These are phyloP conservation scores for Taphrina populina DNA, from an alignment of 1,139 yeast genomes.

Conservation along the genomic window DNA sequence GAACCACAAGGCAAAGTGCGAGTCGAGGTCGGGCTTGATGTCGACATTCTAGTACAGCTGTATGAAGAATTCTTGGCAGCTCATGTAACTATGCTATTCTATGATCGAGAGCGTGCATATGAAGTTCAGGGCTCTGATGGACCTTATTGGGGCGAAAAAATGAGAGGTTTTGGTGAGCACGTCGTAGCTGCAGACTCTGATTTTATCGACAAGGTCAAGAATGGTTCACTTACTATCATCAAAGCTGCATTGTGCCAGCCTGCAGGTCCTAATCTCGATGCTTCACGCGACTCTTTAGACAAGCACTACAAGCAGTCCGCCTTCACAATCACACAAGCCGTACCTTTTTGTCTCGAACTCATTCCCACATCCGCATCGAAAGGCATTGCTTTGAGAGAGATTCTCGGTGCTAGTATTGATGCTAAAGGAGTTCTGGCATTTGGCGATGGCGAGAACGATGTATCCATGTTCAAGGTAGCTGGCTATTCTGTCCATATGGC, in stretches of 20 bases:
- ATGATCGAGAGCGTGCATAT: conserved; percentile 33
- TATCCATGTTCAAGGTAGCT: conserved; percentile 35
- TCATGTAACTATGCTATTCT: conserved; percentile 29
- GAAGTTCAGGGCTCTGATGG: conserved; percentile 33
- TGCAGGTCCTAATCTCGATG: conserved; percentile 18
- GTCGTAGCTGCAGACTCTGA: conserved; percentile 17
- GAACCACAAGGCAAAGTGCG: conserved; percentile 30
- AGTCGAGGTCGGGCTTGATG: conserved; percentile 31
- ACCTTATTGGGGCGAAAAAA: conserved; percentile 26
- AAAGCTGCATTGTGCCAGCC: conserved; percentile 33
- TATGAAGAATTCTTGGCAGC: conserved; percentile 23
- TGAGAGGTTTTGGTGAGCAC: conserved; percentile 22
- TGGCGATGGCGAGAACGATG: conserved; percentile 36
- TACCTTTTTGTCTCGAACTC: conserved; percentile 35
- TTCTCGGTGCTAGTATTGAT: conserved; percentile 16
- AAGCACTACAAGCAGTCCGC: conserved; percentile 22
- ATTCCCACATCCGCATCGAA: conserved; percentile 33
- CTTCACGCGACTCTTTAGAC: conserved; percentile 9
- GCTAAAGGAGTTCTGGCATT: conserved; percentile 30
- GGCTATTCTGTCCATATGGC: conserved; percentile 34
- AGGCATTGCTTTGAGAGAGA: conserved; percentile 34
- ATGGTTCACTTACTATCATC: conserved; percentile 32
- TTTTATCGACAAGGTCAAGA: conserved; percentile 22
- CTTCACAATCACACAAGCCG: conserved; percentile 33
- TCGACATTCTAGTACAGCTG: conserved; percentile 23